Evolutionary conservation across 495 filamentous ascomycete species (phyloP).

Genomic region (Neurospora sp.): DNA sequence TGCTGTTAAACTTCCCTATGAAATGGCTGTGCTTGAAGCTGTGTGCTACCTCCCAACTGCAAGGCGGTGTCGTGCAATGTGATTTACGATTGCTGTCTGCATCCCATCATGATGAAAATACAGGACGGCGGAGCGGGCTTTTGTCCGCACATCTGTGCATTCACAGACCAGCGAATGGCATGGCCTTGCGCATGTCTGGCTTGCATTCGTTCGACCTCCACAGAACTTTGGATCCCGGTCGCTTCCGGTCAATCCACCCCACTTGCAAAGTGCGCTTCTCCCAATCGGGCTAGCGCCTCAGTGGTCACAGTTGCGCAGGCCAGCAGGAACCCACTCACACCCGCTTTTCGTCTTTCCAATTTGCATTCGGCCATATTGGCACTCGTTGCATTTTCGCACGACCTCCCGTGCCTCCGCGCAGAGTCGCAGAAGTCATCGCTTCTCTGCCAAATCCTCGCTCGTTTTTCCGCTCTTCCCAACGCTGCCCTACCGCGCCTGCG

Average conservation of each 20-base stretch:
- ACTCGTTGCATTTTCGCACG: constrained; percentile 18
- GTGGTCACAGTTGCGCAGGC: constrained; percentile 3
- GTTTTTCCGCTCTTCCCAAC: constrained; percentile 3
- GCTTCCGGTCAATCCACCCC: not conserved
- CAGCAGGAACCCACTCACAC: constrained; percentile 3
- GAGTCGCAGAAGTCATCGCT: not conserved
- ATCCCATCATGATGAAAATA: not conserved
- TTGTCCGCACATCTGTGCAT: not conserved
- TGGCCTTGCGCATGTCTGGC: not conserved
- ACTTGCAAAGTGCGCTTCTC: not conserved
- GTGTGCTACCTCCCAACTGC: not conserved
- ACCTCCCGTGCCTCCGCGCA: not conserved
- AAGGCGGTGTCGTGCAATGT: not conserved
- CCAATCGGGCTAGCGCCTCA: constrained; percentile 1
- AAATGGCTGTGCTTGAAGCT: not conserved
- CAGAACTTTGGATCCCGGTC: not conserved
- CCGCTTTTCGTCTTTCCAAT: constrained; percentile 10
- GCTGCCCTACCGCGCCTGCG: not conserved
- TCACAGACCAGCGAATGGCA: not conserved
- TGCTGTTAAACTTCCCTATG: not conserved
- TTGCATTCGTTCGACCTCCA: not conserved
- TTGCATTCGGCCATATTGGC: constrained; percentile 1
- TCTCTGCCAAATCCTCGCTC: not conserved
- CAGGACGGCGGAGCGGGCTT: not conserved
- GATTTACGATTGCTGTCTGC: not conserved